Conservation (phyloP, 139 green algal genomes). For the Tetraselmis chui region DNA sequence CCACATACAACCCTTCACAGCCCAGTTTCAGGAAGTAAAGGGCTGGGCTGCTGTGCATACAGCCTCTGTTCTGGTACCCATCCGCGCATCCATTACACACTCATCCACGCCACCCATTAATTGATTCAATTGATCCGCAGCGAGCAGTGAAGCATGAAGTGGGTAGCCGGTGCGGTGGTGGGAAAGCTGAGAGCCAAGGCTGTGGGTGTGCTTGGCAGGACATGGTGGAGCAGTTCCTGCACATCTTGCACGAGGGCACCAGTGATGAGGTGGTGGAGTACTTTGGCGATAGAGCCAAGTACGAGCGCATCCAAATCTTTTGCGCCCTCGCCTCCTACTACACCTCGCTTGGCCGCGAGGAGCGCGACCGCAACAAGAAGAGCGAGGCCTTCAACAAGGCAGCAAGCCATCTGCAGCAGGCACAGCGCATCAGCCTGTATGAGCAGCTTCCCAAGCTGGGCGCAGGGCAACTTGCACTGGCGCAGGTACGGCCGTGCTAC, state of each 20-base stretch:
- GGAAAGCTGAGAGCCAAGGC: too few species aligned
- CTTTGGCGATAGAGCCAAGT: slow-evolving; percentile 31
- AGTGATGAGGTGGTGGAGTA: slow-evolving; percentile 26
- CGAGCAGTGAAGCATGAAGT: too few species aligned
- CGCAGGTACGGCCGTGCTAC: slow-evolving; percentile 32
- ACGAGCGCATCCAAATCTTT: slow-evolving; percentile 64
- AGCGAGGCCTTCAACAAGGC: slow-evolving; percentile 28
- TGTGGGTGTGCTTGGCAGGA: too few species aligned
- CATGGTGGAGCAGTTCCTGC: slow-evolving; percentile 24
- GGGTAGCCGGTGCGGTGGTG: too few species aligned
- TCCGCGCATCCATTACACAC: too few species aligned
- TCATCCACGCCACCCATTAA: too few species aligned
- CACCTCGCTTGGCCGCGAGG: slow-evolving; percentile 27
- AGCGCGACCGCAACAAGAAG: slow-evolving; percentile 25
- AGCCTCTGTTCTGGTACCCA: too few species aligned
- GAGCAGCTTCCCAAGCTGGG: slow-evolving; percentile 65
- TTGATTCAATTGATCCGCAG: too few species aligned
- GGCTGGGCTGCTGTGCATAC: too few species aligned
- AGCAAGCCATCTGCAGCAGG: slow-evolving; percentile 26
- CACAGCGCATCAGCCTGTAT: slow-evolving; percentile 19
- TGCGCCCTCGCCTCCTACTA: slow-evolving; percentile 59
- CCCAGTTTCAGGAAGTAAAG: too few species aligned
- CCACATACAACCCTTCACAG: too few species aligned
- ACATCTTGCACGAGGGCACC: slow-evolving; percentile 28
- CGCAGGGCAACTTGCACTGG: slow-evolving; percentile 42